These are phyloP conservation scores for Suhomyces atakaporum DNA, from an alignment of 1,139 yeast species.

Conservation along the genomic window DNA sequence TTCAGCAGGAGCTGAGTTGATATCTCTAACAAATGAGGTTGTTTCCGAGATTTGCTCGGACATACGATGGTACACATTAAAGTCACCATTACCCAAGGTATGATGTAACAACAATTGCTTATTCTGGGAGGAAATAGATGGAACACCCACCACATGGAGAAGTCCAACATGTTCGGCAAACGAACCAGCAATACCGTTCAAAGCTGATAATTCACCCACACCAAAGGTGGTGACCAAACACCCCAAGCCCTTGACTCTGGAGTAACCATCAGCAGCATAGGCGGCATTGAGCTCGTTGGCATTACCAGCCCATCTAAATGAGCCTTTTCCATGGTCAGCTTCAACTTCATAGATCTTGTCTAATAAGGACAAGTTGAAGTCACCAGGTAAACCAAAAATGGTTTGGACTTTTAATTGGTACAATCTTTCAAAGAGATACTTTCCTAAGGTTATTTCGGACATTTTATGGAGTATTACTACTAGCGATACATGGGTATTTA, in stretches of 20 bases:
- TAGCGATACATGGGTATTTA: background rate
- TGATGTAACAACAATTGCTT: constrained; percentile 43
- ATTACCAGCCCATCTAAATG: constrained; percentile 44
- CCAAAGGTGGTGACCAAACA: constrained; percentile 46
- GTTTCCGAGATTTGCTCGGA: constrained; percentile 69
- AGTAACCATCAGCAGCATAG: constrained; percentile 47
- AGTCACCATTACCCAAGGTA: constrained; percentile 50
- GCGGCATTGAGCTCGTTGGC: constrained; percentile 48
- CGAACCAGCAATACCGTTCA: constrained; percentile 46
- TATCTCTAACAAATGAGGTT: constrained; percentile 62
- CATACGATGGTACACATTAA: constrained; percentile 48
- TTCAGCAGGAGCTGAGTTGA: constrained; percentile 62
- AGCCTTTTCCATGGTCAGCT: constrained; percentile 19
- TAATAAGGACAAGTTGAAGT: constrained; percentile 36
- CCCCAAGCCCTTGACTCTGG: constrained; percentile 40
- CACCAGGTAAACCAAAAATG: constrained; percentile 47
- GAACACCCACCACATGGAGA: constrained; percentile 44
- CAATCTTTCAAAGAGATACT: constrained; percentile 47
- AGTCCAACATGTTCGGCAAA: constrained; percentile 47
- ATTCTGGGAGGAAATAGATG: constrained; percentile 40
- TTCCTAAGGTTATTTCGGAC: constrained; percentile 44
- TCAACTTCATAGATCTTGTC: constrained; percentile 37
- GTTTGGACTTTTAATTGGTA: constrained; percentile 42
- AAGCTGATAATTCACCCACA: constrained; percentile 43
- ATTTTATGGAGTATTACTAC: constrained; percentile 15